These are phyloP conservation scores for Arachnomyces sp. DNA, from an alignment of 2,329 filamentous ascomycete species.

Conservation along the genomic window DNA sequence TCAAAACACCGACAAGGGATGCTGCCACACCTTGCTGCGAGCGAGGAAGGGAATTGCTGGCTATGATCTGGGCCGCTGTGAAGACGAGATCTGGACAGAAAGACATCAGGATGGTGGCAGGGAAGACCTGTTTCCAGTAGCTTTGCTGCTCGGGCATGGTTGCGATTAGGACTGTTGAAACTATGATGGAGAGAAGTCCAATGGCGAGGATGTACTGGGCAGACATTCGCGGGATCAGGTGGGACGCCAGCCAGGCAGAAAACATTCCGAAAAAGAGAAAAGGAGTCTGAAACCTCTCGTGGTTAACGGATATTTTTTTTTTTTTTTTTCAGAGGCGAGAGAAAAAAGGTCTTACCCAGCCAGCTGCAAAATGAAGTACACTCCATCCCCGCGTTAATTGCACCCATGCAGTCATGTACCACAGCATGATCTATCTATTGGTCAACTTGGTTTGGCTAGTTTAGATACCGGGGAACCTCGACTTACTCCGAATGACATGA, in stretches of 20 bases:
- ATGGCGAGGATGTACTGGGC: conserved; percentile 45
- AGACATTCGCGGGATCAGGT: conserved; percentile 39
- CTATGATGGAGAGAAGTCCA: conserved; percentile 27
- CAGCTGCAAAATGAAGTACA: conserved; percentile 33
- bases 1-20: conserved; percentile 41
- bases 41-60: conserved; percentile 43
- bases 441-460: too few relatives aligned
- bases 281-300: conserved; percentile 29
- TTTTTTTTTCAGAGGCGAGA: too few relatives aligned
- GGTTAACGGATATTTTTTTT: too few relatives aligned
- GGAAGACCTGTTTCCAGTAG: conserved; percentile 40
- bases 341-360: conserved; percentile 15
- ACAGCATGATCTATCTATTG: conserved; percentile 30
- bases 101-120: conserved; percentile 25
- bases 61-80: conserved; percentile 47
- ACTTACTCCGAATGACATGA: conserved; percentile 38
- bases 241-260: conserved; percentile 36
- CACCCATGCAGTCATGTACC: conserved; percentile 43
- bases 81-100: conserved; percentile 46
- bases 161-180: conserved; percentile 30
- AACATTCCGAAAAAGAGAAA: conserved; percentile 34
- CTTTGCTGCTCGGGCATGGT: conserved; percentile 41
- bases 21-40: conserved; percentile 47
- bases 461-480: too few relatives aligned
- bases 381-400: conserved; percentile 36